These are phyloP conservation scores for Silybum marianum DNA, from an alignment of 129 eudicot species.

Conservation along the genomic window DNA sequence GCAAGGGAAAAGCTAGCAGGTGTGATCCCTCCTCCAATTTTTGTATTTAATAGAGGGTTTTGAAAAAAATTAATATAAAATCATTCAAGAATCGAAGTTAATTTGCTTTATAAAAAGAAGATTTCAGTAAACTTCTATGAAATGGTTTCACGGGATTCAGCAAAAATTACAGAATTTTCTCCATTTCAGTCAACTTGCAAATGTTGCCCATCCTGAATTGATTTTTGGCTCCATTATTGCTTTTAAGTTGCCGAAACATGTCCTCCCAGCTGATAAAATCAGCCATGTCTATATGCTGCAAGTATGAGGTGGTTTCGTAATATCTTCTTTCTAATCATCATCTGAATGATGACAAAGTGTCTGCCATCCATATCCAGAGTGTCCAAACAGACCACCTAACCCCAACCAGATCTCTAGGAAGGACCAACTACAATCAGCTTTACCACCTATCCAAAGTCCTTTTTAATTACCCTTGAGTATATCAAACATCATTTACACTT, in stretches of 20 bases:
- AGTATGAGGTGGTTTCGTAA: not conserved
- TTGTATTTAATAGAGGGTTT: not conserved
- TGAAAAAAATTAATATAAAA: not conserved
- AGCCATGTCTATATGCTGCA: not conserved
- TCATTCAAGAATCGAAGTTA: not conserved
- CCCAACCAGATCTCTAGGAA: not conserved
- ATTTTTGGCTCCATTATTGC: not conserved
- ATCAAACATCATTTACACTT: not conserved
- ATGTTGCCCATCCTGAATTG: not conserved
- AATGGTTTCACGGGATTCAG: no score
- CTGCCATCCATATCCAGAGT: not conserved
- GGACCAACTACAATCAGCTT: not conserved
- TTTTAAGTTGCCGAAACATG: slow-evolving; percentile 1
- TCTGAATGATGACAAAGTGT: not conserved
- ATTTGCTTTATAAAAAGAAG: no score
- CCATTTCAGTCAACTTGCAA: not conserved
- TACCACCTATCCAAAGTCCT: not conserved
- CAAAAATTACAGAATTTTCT: not conserved
- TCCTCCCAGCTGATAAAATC: slow-evolving; percentile 1
- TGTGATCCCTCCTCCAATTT: not conserved
- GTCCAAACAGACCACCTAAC: no score
- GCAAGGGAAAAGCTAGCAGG: not conserved
- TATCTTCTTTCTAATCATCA: not conserved
- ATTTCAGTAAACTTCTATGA: no score
- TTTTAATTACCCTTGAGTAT: not conserved